phyloP scores from a whole-genome alignment of 2,329 filamentous ascomycete species.

The Alternaria triticina region DNA sequence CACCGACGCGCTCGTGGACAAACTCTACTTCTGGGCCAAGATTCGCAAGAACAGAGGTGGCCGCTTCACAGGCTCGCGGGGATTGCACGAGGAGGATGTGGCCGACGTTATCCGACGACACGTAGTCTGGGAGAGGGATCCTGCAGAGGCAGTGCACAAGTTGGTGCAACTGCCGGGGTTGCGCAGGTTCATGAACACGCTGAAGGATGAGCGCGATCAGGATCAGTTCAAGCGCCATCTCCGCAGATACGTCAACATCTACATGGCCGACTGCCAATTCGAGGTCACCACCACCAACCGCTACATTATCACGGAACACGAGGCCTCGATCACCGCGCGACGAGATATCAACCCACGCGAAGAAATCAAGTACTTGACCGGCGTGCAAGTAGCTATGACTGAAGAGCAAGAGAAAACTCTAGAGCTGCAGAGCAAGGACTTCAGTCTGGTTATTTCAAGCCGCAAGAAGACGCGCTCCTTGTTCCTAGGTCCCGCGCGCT shows the following conservation, averaged over 20 bases:
- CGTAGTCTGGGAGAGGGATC: constrained; percentile 76
- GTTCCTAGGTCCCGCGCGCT: constrained; percentile 93
- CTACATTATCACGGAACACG: constrained; percentile 89
- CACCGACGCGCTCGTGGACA: constrained; percentile 93
- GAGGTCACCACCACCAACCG: constrained; percentile 94
- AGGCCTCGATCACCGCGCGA: constrained; percentile 85
- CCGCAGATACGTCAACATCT: constrained; percentile 89
- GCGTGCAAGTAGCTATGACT: constrained; percentile 91
- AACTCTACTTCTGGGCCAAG: constrained; percentile 93
- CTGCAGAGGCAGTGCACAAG: constrained; percentile 71
- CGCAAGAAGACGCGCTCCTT: constrained; percentile 88
- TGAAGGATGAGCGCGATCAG: constrained; percentile 79
- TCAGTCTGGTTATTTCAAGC: constrained; percentile 94
- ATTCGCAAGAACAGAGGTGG: constrained; percentile 91
- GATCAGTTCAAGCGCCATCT: constrained; percentile 87
- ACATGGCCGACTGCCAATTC: constrained; percentile 91
- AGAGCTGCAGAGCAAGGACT: constrained; percentile 84
- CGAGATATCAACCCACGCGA: constrained; percentile 80
- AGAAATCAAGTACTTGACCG: constrained; percentile 86
- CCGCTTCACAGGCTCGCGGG: constrained; percentile 83
- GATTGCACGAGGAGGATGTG: constrained; percentile 71
- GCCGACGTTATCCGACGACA: constrained; percentile 66
- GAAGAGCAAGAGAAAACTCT: constrained; percentile 86
- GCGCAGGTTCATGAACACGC: constrained; percentile 69
- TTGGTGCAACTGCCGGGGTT: constrained; percentile 77